Base-by-base conservation (phyloP, 1,284 basidiomycete species). In the Anthracocystis walkeri region DNA sequence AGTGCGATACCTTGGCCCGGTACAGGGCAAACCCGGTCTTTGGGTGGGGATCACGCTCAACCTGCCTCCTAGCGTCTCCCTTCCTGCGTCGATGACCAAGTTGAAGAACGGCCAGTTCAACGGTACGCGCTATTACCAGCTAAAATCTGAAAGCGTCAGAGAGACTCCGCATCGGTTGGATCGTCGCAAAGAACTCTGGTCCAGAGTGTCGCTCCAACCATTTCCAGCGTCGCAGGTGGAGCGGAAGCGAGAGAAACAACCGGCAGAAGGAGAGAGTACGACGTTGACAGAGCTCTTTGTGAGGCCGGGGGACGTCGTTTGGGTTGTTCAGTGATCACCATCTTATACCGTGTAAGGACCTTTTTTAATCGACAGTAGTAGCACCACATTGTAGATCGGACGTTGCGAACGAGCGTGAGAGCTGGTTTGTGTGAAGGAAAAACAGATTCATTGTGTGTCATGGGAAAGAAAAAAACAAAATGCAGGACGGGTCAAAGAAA, bases 81-180 rank as follows among this genome's bases (percentile, higher is more conserved):
- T 42, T 7, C 14, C 40, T 0, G 12, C 50, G 14, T 21, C 41
- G 2, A 25, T 49, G 23, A 4, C 52, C 10, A 31, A 33, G 27
- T 31, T 67, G 20, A 12, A 35, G 80, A 92, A 95, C 77, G 94
- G 93, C 0, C 89, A 89, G 0, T 91, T 91, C 89, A 89, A 90
- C 27, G 92, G 93, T 0, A 87, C 92, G 16, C 89, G 90, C 10
- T 94, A 94, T 85, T 94, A 94, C 80, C 69, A 90, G 29, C 38
- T 21, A 4, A 86, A 87, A 4, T 86, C 89, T 60, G 84, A 48
- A 16, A 23, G 8, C 16, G 40, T 7, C 35, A 18, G 16, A 14
- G 51, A 54, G 20, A 58, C 42, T 40, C 38, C 23, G 23, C 31
- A 18, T 16, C 31, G 53, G 51, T 6, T 38, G 40, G 58, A 49